Evolutionary conservation across 495 filamentous ascomycete species (phyloP).

Genomic region (Letharia lupina): DNA sequence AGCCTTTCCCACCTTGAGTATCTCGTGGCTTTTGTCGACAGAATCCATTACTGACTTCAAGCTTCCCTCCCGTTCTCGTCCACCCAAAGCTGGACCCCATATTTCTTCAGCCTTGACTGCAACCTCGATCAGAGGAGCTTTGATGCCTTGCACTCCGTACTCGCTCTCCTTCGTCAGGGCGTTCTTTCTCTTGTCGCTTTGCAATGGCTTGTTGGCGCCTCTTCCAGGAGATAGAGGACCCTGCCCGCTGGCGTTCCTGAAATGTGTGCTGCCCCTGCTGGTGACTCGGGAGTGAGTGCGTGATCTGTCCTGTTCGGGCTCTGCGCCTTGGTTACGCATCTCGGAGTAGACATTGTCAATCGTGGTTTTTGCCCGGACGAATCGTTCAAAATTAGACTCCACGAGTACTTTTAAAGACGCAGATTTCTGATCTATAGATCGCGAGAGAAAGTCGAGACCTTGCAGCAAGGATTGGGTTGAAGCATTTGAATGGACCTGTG

Average conservation of each 20-base stretch:
- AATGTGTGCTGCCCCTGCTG: constrained; percentile 38
- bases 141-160: constrained; percentile 86
- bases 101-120: constrained; percentile 92
- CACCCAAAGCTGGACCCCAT: constrained; percentile 89
- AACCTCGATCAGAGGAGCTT: constrained; percentile 74
- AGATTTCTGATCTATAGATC: constrained; percentile 93
- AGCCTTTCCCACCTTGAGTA: constrained; percentile 69
- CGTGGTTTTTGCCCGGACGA: constrained; percentile 90
- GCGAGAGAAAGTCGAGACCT: constrained; percentile 73
- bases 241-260: constrained; percentile 25
- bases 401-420: constrained; percentile 91
- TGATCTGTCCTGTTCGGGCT: constrained; percentile 43
- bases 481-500: constrained; percentile 77
- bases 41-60: constrained; percentile 64
- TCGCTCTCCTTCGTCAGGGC: constrained; percentile 88
- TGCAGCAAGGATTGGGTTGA: constrained; percentile 69
- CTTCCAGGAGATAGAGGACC: constrained; percentile 30
- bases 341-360: constrained; percentile 98
- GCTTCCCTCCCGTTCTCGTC: constrained; percentile 82
- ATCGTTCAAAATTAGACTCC: constrained; percentile 95
- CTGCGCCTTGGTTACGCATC: constrained; percentile 80
- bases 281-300: constrained; percentile 49
- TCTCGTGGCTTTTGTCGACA: constrained; percentile 68
- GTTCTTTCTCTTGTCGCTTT: constrained; percentile 65
- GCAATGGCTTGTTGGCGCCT: constrained; percentile 28